phyloP scores from a whole-genome alignment of 225 moss, liverwort and hornwort genomes.

The Thuidium tamariscinum region DNA sequence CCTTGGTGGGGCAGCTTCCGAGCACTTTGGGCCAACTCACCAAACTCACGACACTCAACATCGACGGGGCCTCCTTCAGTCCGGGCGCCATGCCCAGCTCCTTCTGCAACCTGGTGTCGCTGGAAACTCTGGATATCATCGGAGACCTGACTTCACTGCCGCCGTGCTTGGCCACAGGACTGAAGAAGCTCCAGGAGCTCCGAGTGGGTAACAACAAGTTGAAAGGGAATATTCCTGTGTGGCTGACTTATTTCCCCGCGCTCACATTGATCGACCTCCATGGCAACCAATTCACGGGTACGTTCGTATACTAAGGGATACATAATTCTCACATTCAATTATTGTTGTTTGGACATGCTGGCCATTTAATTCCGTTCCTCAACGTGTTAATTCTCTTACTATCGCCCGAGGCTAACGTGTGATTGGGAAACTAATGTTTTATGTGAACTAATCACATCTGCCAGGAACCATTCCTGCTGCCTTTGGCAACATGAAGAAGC shows the following conservation, averaged over 20 bases:
- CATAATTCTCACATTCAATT: not conserved
- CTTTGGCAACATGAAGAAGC: not conserved
- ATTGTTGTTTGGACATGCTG: not conserved
- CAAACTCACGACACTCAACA: not conserved
- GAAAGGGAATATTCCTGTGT: not conserved
- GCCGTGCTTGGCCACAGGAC: not conserved
- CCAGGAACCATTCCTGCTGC: not conserved
- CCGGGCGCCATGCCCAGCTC: not conserved
- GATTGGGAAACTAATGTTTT: not conserved
- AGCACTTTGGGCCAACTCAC: not conserved
- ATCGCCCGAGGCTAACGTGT: not conserved
- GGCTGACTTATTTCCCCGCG: not conserved
- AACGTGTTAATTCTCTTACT: not conserved
- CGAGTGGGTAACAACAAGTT: not conserved
- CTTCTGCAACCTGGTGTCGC: not conserved
- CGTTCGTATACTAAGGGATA: no score
- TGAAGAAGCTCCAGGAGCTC: not conserved
- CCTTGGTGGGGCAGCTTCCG: not conserved
- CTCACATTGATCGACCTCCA: not conserved
- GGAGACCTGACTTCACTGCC: not conserved
- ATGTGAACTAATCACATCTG: not conserved
- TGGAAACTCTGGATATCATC: not conserved
- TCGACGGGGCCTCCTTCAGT: not conserved
- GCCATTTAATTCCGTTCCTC: not conserved
- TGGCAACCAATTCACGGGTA: not conserved